Evolutionary conservation across 2,329 filamentous ascomycete genomes (phyloP).

Genomic region (Ophiostoma piceae): DNA sequence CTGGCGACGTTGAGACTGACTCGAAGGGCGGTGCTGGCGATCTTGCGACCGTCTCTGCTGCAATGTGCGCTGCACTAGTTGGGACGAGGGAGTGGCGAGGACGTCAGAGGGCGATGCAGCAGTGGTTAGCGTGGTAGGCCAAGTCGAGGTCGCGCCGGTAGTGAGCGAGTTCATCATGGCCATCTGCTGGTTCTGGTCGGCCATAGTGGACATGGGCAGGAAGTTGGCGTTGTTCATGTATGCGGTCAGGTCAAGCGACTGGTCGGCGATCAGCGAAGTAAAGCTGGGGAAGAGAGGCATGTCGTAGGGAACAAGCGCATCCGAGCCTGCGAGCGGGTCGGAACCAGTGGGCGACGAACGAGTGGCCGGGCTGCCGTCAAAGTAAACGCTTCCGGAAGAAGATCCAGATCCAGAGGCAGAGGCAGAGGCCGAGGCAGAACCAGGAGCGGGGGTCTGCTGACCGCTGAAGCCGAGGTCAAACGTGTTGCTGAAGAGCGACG

Average conservation of each 20-base stretch:
- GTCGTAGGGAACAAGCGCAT: constrained; percentile 19
- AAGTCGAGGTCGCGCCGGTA: not conserved
- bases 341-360: constrained; percentile 31
- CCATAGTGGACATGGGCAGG: constrained; percentile 24
- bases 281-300: constrained; percentile 30
- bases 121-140: not conserved
- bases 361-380: constrained; percentile 21
- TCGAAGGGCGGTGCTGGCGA: constrained; percentile 5
- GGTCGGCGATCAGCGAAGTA: constrained; percentile 35
- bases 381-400: constrained; percentile 18
- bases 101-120: constrained; percentile 2
- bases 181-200: not conserved
- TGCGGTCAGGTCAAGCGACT: constrained; percentile 19
- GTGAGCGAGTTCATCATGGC: constrained; percentile 1
- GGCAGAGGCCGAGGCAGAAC: not conserved
- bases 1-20: constrained; percentile 11
- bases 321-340: constrained; percentile 35
- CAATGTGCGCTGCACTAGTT: not conserved
- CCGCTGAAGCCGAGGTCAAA: constrained; percentile 29
- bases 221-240: constrained; percentile 7
- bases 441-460: constrained; percentile 4
- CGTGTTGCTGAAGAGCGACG: constrained; percentile 40
- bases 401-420: not conserved
- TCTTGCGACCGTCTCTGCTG: not conserved
- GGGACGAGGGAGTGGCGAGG: constrained; percentile 41